Conservation (phyloP, 495 filamentous ascomycete species). For the Tuber microsphaerosporum region DNA sequence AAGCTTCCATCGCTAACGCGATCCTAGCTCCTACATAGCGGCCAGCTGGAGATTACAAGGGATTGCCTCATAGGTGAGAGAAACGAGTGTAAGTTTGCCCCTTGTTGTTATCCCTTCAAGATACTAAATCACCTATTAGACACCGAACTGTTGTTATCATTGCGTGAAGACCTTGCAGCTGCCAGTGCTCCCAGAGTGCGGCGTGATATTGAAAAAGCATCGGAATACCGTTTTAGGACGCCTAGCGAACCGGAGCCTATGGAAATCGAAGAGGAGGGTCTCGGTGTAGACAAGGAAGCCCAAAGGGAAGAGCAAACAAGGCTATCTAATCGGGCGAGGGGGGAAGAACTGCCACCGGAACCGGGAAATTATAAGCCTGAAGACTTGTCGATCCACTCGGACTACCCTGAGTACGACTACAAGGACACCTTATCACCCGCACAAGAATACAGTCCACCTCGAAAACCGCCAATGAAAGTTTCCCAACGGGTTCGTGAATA, state of each 20-base stretch:
- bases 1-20: conserved; percentile 10
- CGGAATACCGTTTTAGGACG: conserved; percentile 8
- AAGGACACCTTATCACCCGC: conserved; percentile 7
- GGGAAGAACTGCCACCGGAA: background rate
- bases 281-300: background rate
- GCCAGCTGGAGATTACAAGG: conserved; percentile 16
- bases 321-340: background rate
- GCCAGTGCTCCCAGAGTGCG: conserved; percentile 14
- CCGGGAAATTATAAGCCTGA: background rate
- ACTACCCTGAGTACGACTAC: conserved; percentile 13
- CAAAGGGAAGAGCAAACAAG: background rate
- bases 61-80: conserved; percentile 10
- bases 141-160: conserved; percentile 27
- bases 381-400: background rate
- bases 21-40: conserved; percentile 17
- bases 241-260: conserved; percentile 9
- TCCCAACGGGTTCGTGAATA: conserved; percentile 25
- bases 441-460: conserved; percentile 5
- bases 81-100: conserved; percentile 23
- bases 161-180: conserved; percentile 23
- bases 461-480: conserved; percentile 20
- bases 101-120: background rate
- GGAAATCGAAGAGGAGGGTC: conserved; percentile 6
- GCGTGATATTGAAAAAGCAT: conserved; percentile 7
- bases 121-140: conserved; percentile 11